phyloP scores from a whole-genome alignment of 1,284 basidiomycete species.

The Melanopsichium pennsylvanicum region DNA sequence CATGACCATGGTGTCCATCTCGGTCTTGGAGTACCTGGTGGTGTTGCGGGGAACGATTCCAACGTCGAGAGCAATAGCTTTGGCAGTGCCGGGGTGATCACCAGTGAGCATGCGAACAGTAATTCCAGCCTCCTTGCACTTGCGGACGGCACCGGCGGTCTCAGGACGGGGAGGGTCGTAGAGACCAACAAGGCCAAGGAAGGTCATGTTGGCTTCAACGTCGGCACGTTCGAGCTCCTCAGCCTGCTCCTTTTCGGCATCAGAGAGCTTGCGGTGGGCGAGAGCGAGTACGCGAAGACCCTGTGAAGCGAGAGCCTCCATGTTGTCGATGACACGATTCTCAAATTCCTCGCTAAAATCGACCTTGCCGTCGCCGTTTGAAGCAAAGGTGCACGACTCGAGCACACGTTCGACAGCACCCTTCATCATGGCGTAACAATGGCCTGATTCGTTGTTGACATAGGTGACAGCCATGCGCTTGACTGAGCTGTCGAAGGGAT shows the following conservation, averaged over 20 bases:
- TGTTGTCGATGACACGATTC: constrained; percentile 50
- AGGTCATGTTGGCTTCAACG: constrained; percentile 72
- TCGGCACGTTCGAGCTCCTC: constrained; percentile 62
- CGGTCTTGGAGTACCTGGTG: constrained; percentile 36
- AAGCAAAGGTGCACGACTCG: constrained; percentile 52
- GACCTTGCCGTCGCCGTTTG: constrained; percentile 61
- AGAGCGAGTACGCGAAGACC: constrained; percentile 63
- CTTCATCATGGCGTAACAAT: constrained; percentile 62
- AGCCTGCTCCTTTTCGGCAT: constrained; percentile 44
- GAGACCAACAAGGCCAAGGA: constrained; percentile 75
- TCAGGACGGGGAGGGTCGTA: constrained; percentile 77
- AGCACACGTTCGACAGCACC: constrained; percentile 63
- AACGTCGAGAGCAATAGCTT: constrained; percentile 67
- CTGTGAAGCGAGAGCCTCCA: constrained; percentile 59
- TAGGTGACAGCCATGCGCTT: constrained; percentile 68
- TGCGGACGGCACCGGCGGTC: constrained; percentile 72
- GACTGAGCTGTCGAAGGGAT: constrained; percentile 62
- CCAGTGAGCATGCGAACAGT: constrained; percentile 74
- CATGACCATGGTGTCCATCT: constrained; percentile 65
- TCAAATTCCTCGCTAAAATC: constrained; percentile 53
- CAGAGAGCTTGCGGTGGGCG: constrained; percentile 50
- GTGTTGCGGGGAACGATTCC: constrained; percentile 70
- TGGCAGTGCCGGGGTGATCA: constrained; percentile 67
- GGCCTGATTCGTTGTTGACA: constrained; percentile 49
- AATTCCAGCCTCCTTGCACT: constrained; percentile 74